phyloP scores from a whole-genome alignment of 2,329 filamentous ascomycete species.

The Tolypocladium tundrense region DNA sequence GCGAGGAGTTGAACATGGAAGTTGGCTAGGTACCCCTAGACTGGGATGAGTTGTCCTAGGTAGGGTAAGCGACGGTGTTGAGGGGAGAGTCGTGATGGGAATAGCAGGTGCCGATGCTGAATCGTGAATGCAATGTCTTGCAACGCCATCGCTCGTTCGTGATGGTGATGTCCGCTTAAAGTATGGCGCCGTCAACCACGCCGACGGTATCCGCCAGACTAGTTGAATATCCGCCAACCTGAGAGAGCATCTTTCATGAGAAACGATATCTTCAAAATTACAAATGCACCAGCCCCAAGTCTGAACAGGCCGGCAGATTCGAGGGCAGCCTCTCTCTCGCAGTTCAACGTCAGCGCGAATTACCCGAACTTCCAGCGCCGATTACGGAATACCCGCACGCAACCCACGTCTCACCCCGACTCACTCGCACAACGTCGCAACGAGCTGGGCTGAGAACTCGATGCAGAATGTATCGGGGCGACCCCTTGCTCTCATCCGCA shows the following conservation, averaged over 20 bases:
- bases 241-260: neutral
- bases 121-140: neutral
- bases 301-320: neutral
- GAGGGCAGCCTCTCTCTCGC: neutral
- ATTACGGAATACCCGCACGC: neutral
- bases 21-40: conserved; percentile 5
- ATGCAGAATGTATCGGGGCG: conserved; percentile 23
- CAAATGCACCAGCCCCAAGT: too few species aligned
- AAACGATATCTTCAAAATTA: too few species aligned
- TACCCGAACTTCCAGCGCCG: neutral
- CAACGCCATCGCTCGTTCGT: neutral
- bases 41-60: neutral
- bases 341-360: neutral
- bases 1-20: conserved; percentile 15
- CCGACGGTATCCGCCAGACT: neutral
- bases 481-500: conserved; percentile 11
- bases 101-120: neutral
- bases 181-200: neutral
- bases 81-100: neutral
- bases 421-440: neutral
- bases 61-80: neutral
- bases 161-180: neutral
- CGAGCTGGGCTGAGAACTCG: conserved; percentile 5
- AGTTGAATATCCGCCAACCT: neutral
- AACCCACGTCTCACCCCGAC: neutral